Evolutionary conservation across 2,329 filamentous ascomycete species (phyloP).

Genomic region (Fusarium humuli): DNA sequence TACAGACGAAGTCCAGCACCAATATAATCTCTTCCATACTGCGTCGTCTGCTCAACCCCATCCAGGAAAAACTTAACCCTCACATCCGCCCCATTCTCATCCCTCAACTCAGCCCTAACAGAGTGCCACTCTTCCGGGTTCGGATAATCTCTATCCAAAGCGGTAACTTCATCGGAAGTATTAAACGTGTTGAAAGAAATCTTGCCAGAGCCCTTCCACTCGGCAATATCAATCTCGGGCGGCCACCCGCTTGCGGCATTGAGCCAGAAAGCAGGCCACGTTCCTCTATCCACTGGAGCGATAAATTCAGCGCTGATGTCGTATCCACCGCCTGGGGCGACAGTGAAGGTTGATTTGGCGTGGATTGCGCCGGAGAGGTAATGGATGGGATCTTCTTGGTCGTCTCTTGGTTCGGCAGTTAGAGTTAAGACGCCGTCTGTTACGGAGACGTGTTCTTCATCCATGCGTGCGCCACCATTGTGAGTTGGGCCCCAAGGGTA

Average conservation of each 20-base stretch:
- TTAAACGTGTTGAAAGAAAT: constrained; percentile 40
- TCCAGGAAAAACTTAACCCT: constrained; percentile 40
- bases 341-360: constrained; percentile 33
- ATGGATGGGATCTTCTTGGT: constrained; percentile 28
- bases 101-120: constrained; percentile 33
- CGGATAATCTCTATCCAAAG: constrained; percentile 26
- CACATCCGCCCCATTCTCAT: constrained; percentile 34
- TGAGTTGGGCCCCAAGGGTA: constrained; percentile 33
- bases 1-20: constrained; percentile 30
- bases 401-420: constrained; percentile 28
- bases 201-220: constrained; percentile 37
- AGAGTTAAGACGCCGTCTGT: constrained; percentile 26
- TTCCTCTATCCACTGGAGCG: constrained; percentile 23
- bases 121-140: constrained; percentile 32
- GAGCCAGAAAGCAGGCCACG: constrained; percentile 38
- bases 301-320: constrained; percentile 35
- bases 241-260: constrained; percentile 36
- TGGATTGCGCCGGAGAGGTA: constrained; percentile 36
- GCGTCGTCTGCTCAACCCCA: constrained; percentile 27
- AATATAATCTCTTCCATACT: constrained; percentile 34
- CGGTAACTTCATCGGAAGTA: constrained; percentile 25
- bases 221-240: constrained; percentile 35
- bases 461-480: constrained; percentile 36
- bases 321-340: constrained; percentile 23
- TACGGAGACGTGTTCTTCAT: constrained; percentile 31